Evolutionary conservation across 1,284 basidiomycete species (phyloP), one percentile per base, ranked within the genome.

Genomic region (Psilocybe mexicana): DNA sequence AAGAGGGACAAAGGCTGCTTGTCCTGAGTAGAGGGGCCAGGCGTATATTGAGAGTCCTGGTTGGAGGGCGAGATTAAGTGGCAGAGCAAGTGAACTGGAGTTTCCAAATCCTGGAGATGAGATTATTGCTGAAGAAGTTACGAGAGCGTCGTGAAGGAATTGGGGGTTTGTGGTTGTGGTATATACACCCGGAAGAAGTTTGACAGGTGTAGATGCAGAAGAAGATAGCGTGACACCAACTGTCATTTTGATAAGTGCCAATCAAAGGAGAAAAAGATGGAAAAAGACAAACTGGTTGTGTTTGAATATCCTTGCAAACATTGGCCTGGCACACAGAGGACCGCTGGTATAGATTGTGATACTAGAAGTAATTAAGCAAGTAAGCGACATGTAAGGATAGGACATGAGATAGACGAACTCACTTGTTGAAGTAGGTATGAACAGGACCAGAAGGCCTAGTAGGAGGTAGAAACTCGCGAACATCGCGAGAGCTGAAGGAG

Each of bases 271-370:
- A 49, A 28, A 28, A 7, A 45, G 6, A 48, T 18, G 18, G 50
- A 18, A 58, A 49, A 1, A 43, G 18, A 81, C 84, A 64, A 68
- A 90, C 88, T 78, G 47, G 87, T 86, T 42, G 79, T 83, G 66
- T 90, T 89, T 44, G 86, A 83, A 71, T 77, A 83, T 54, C 88
- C 88, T 71, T 90, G 78, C 59, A 90, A 74, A 76, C 88, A 91
- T 85, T 90, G 88, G 63, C 88, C 88, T 69, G 88, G 83, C 84
- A 88, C 75, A 79, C 88, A 91, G 55, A 90, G 73, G 60, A 90
- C 81, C 66, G 79, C 67, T 54, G 85, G 76, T 63, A 77, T 73
- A 66, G 78, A 77, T 76, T 85, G 82, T 54, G 84, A 82, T 70
- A 75, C 84, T 78, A 51, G 10, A 30, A 46, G 18, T 43, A 33